Conservation (phyloP, 164 flowering plant genomes). For the Cinnamomum chago region DNA sequence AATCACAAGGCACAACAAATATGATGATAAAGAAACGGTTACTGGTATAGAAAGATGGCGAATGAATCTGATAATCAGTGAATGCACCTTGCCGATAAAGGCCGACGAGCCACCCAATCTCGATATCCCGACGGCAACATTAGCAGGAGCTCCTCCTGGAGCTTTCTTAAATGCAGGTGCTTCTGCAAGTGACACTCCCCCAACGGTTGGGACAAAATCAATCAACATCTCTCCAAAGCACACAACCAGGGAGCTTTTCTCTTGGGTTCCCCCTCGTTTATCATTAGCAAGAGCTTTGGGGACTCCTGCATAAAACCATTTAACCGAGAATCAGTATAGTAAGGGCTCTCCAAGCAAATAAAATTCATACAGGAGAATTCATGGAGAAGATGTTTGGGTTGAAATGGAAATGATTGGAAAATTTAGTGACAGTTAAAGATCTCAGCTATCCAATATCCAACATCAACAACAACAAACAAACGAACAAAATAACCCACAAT, state of each 20-base stretch:
- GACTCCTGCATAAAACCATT: slow-evolving; percentile 22
- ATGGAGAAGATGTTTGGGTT: not conserved
- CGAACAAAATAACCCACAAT: too few species aligned
- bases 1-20: not conserved
- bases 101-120: slow-evolving; percentile 76
- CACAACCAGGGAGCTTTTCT: slow-evolving; percentile 43
- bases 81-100: slow-evolving; percentile 63
- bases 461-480: too few species aligned
- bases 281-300: slow-evolving; percentile 14
- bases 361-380: too few species aligned
- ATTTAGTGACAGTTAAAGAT: too few species aligned
- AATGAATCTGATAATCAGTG: not conserved
- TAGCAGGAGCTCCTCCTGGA: slow-evolving; percentile 95
- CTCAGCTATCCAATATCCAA: too few species aligned
- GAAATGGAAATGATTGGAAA: too few species aligned
- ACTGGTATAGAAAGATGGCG: not conserved
- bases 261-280: slow-evolving; percentile 13
- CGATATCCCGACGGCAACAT: slow-evolving; percentile 82
- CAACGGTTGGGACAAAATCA: slow-evolving; percentile 79
- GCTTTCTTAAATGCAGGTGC: slow-evolving; percentile 86
- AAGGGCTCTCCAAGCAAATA: not conserved
- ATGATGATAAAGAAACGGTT: slow-evolving; percentile 3
- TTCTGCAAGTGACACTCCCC: slow-evolving; percentile 83
- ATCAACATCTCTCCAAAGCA: slow-evolving; percentile 93
- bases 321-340: not conserved